Conservation (phyloP, 495 filamentous ascomycete genomes). For the Barbatosphaeria neglecta region DNA sequence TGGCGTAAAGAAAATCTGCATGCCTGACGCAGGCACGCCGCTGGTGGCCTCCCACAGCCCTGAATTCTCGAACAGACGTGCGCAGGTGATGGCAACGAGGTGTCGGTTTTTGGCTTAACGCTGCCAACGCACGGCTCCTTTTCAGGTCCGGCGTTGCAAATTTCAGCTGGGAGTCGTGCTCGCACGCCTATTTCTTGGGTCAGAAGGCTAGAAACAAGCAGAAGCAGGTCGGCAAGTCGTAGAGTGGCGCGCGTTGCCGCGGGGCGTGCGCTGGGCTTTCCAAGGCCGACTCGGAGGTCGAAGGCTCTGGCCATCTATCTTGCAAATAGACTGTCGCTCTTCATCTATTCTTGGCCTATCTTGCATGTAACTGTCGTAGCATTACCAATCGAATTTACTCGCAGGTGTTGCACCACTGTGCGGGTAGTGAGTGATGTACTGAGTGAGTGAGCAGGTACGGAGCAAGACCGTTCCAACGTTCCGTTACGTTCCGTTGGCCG, state of each 20-base stretch:
- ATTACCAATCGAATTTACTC: neutral
- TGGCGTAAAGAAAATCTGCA: too few species aligned
- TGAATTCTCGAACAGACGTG: too few species aligned
- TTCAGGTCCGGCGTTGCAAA: neutral
- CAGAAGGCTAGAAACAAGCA: neutral
- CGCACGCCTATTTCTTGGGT: neutral
- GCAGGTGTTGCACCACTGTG: neutral
- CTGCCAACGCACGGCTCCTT: constrained; percentile 1
- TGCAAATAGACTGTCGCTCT: neutral
- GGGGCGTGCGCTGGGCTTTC: too few species aligned
- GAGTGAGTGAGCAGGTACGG: too few species aligned
- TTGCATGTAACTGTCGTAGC: neutral
- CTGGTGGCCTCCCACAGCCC: neutral
- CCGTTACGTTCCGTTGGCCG: too few species aligned
- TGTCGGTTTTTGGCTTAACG: neutral
- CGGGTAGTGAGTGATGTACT: neutral
- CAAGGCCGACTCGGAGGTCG: neutral
- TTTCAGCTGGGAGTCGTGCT: neutral
- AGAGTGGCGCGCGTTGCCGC: too few species aligned
- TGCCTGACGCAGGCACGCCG: too few species aligned
- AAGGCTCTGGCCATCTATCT: neutral
- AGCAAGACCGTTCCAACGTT: too few species aligned
- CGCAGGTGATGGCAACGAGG: neutral
- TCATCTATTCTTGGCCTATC: neutral
- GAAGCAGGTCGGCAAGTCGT: neutral